Evolutionary conservation across 2,329 filamentous ascomycete genomes (phyloP).

Genomic region (Verticillium longisporum): DNA sequence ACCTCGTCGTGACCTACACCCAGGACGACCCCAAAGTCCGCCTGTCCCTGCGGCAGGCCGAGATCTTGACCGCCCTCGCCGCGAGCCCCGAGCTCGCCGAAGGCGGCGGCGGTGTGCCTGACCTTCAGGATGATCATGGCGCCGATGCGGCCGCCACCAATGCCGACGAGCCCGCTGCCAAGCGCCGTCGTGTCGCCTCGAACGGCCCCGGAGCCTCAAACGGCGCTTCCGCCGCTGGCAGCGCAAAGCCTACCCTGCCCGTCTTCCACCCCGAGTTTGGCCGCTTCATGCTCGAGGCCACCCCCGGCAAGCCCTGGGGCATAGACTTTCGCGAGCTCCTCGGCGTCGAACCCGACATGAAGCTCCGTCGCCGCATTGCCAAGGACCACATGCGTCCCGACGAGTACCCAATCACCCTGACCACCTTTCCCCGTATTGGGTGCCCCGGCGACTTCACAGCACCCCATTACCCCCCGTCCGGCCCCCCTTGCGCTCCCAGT

Average conservation of each 20-base stretch:
- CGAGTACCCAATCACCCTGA: constrained; percentile 90
- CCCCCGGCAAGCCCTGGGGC: constrained; percentile 91
- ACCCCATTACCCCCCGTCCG: constrained; percentile 82
- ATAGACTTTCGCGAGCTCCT: constrained; percentile 94
- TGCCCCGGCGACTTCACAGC: constrained; percentile 75
- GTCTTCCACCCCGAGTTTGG: constrained; percentile 99
- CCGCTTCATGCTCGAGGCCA: constrained; percentile 95
- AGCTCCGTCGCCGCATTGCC: constrained; percentile 54
- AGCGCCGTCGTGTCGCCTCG: constrained; percentile 29
- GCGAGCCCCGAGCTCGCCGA: constrained; percentile 68
- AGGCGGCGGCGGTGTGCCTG: constrained; percentile 65
- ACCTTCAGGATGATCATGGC: constrained; percentile 48
- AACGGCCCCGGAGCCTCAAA: constrained; percentile 15
- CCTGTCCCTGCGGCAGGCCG: constrained; percentile 83
- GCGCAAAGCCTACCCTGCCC: constrained; percentile 41
- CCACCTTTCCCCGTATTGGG: constrained; percentile 89
- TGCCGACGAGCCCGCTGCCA: constrained; percentile 28
- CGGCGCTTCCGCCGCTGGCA: neutral
- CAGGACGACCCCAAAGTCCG: constrained; percentile 71
- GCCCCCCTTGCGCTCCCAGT: constrained; percentile 82
- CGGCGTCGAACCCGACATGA: constrained; percentile 72
- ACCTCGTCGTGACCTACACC: constrained; percentile 84
- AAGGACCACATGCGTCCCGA: constrained; percentile 86
- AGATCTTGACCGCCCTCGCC: constrained; percentile 86
- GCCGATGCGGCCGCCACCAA: constrained; percentile 35